phyloP scores from a whole-genome alignment of 306 rosid genomes.

The Cicer arietinum region DNA sequence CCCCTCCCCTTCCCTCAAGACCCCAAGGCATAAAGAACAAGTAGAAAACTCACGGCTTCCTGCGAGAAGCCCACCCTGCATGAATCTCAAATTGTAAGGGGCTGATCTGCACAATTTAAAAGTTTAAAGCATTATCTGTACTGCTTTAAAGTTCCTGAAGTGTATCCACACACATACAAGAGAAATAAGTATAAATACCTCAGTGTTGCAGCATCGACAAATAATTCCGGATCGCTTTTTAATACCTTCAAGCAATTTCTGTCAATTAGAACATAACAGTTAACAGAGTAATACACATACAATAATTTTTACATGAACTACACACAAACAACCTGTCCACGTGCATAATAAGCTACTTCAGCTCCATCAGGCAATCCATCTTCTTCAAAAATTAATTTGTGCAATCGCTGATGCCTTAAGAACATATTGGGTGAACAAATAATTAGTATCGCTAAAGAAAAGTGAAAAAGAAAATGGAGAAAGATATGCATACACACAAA shows the following conservation, averaged over 20 bases:
- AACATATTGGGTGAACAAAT: conserved; percentile 36
- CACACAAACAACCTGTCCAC: conserved; percentile 81
- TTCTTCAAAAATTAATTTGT: conserved; percentile 93
- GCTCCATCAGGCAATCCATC: conserved; percentile 96
- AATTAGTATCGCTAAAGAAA: conserved; percentile 30
- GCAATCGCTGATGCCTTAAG: conserved; percentile 78
- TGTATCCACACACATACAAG: conserved; percentile 30
- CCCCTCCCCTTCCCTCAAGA: background rate
- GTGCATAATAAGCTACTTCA: conserved; percentile 93
- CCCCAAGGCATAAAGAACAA: background rate
- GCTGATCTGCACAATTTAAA: conserved; percentile 80
- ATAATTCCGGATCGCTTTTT: conserved; percentile 86
- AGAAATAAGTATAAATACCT: conserved; percentile 61
- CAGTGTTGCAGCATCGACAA: conserved; percentile 87
- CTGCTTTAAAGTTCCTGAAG: conserved; percentile 23
- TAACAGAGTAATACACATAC: conserved; percentile 42
- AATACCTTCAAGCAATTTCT: conserved; percentile 96
- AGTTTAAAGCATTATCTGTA: conserved; percentile 39
- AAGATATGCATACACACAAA: conserved; percentile 32
- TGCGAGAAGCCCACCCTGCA: conserved; percentile 97
- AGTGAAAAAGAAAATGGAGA: conserved; percentile 15
- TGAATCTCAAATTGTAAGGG: conserved; percentile 97
- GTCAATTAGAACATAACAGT: conserved; percentile 43
- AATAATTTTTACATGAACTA: conserved; percentile 41
- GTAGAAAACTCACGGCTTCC: conserved; percentile 84